Evolutionary conservation across 495 filamentous ascomycete species (phyloP), one percentile per base, ranked within the genome.

Genomic region (Penicillium crystallinum): DNA sequence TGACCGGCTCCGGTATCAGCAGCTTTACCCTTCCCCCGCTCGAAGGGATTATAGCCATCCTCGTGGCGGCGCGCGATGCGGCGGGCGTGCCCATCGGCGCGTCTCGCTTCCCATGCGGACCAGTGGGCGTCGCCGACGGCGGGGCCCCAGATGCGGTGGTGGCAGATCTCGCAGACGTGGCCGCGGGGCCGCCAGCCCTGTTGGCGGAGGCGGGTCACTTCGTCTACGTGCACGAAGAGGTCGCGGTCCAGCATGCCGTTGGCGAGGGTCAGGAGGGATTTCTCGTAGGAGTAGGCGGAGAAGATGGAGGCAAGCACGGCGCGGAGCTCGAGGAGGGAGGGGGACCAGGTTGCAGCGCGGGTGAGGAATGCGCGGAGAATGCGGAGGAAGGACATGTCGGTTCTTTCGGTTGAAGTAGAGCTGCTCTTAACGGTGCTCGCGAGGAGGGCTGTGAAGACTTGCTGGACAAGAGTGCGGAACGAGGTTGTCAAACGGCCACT

Each of bases 231-330:
- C 12, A 87, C 81, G 58, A 96, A 98, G 15, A 96, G 77, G 61
- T 95, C 90, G 55, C 91, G 86, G 52, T 96, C 91, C 1, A 98
- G 75, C 53, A 98, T 81, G 15, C 82, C 80, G 66, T 91, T 92
- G 10, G 95, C 89, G 12, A 98, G 82, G 2, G 81, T 76, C 17
- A 97, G 77, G 11, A 98, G 86, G 4, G 87, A 88, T 59, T 89
- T 85, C 65, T 97, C 95, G 64, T 96, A 96, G 0, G 90, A 83
- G 61, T 98, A 97, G 0, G 95, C 91, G 2, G 92, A 85, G 68
- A 98, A 98, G 39, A 98, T 90, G 6, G 89, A 89, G 2, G 82
- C 75, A 3, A 98, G 79, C 1, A 97, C 91, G 36, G 81, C 78
- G 21, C 95, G 86, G 11, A 98, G 76, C 61, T 97, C 91, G 4